phyloP scores from a whole-genome alignment of 2,329 filamentous ascomycete species.

The Ophiostoma piceae region DNA sequence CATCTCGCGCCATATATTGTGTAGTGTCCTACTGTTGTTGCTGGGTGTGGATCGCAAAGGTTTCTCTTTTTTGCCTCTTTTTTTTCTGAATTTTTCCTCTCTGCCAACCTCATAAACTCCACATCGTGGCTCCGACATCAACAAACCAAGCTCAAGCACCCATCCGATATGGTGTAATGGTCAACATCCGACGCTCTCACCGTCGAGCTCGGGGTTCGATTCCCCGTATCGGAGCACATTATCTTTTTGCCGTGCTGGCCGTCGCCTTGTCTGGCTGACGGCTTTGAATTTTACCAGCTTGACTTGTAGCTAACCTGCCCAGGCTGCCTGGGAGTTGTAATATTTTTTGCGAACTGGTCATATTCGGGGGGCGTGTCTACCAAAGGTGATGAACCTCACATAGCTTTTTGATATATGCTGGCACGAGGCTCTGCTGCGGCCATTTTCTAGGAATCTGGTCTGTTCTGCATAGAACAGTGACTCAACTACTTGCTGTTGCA shows the following conservation, averaged over 20 bases:
- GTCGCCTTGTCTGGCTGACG: not conserved
- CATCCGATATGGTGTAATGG: conserved; percentile 27
- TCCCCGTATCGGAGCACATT: conserved; percentile 25
- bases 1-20: no score
- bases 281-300: not conserved
- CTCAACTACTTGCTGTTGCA: no score
- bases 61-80: no score
- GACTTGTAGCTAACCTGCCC: not conserved
- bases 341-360: not conserved
- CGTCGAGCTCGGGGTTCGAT: conserved; percentile 27
- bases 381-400: not conserved
- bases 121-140: no score
- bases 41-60: no score
- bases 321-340: not conserved
- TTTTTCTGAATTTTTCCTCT: no score
- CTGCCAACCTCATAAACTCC: no score
- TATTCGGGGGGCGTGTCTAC: not conserved
- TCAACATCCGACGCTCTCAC: conserved; percentile 27
- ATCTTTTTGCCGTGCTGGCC: not conserved
- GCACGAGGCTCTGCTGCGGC: not conserved
- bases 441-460: no score
- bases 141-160: not conserved
- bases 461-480: no score
- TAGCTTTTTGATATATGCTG: not conserved
- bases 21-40: no score